Evolutionary conservation across 768 basidiomycete species (phyloP), one percentile per base, ranked within the genome.

Genomic region (Mycena latifolia): DNA sequence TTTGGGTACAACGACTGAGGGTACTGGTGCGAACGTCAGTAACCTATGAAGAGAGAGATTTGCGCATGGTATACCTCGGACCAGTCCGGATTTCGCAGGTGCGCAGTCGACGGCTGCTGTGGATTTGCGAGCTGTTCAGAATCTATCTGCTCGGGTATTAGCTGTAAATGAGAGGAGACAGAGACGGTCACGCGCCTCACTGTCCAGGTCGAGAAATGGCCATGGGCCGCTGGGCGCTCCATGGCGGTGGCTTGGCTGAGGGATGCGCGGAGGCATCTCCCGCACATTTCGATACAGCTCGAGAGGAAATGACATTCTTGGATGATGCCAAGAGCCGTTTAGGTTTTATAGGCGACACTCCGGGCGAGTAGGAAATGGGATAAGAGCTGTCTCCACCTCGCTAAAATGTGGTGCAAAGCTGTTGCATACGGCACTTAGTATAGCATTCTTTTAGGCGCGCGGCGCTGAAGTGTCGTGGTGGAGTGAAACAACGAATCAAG

Each of bases 1-100:
- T 88, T 89, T 14, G 84, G 84, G 64, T 85, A 89, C 15, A 82
- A 74, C 1, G 82, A 81, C 63, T 86, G 82, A 0, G 88, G 87
- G 68, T 88, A 88, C 64, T 78, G 58, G 65, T 70, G 75, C 78
- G 77, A 78, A 68, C 41, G 9, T 25, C 11, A 29, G 22, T 18
- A 39, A 25, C 15, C 22, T 53, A 11, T 2, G 8, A 9, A 46
- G 24, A 31, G 11, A 24, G 8, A 41, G 2, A 35, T 11, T 15
- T 12, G 0, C 11, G 47, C 33, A 35, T n/a, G n/a, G 25, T 28
- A 3, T 57, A 64, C 67, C 54, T 62, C 62, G n/a, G 59, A 56
- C 68, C 68, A 69, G 20, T 69, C 55, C 46, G 47, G 12, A 22
- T 24, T 29, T 29, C 14, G 6, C 33, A 35, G 33, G 33, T 50